Conservation (phyloP, 2,329 filamentous ascomycete species). For the Ceratocystis destructans region DNA sequence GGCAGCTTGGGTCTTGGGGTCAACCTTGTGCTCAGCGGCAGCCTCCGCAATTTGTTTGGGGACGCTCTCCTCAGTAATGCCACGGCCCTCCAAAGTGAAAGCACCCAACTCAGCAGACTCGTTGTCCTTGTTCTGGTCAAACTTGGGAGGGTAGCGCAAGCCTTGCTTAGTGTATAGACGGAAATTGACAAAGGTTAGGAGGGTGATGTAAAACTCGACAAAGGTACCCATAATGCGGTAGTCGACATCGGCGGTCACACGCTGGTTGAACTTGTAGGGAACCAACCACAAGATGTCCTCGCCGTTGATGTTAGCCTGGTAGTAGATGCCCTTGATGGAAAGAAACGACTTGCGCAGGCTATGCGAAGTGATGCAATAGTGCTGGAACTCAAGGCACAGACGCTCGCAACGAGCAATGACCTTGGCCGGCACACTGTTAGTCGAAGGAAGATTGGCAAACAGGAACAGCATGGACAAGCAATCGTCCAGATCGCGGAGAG, state of each 20-base stretch:
- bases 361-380: constrained; percentile 88
- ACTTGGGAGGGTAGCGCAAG: constrained; percentile 89
- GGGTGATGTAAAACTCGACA: constrained; percentile 94
- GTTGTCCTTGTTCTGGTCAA: constrained; percentile 76
- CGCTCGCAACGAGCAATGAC: constrained; percentile 92
- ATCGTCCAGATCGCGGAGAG: constrained; percentile 87
- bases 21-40: constrained; percentile 37
- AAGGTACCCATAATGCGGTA: constrained; percentile 99
- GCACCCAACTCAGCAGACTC: constrained; percentile 79
- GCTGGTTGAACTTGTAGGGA: constrained; percentile 95
- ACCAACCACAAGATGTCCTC: constrained; percentile 96
- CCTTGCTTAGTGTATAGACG: constrained; percentile 82
- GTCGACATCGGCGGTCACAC: constrained; percentile 84
- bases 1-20: constrained; percentile 49
- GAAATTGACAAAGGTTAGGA: constrained; percentile 93
- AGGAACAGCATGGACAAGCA: constrained; percentile 93
- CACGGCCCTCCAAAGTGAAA: constrained; percentile 68
- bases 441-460: constrained; percentile 90
- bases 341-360: constrained; percentile 91
- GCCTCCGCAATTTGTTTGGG: constrained; percentile 33
- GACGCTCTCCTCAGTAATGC: constrained; percentile 11
- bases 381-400: constrained; percentile 88
- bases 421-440: constrained; percentile 77
- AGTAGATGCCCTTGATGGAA: constrained; percentile 98
- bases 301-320: constrained; percentile 92